Base-by-base conservation (phyloP, 148 eudicot species). In the Oxyria digyna region DNA sequence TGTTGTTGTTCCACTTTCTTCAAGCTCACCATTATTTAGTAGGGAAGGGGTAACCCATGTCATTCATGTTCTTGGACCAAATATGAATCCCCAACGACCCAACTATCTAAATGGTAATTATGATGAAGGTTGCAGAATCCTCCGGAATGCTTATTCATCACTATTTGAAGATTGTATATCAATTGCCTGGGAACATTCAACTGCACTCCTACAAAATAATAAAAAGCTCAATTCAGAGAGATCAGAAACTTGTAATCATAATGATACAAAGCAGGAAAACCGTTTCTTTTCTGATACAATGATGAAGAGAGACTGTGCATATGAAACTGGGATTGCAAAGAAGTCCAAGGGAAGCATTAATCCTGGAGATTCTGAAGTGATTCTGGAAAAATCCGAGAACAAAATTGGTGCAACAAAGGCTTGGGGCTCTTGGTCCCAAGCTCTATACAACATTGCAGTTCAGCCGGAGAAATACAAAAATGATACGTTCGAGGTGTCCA, bases 1-100 rank as follows among this genome's bases (percentile, higher is more conserved):
- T 68, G 59, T 87, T 9, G 81, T 84, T 71, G 89, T 93, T 38
- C 90, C 95, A 48, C 85, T 93, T 37, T 83, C 98, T 59, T 75
- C 87, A 66, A 75, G 81, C 70, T 93, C 98, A 74, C 95, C 88
- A 67, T 80, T 89, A 68, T 85, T 71, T 77, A 75, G 66, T 38
- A 73, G 74, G 69, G 96, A 93, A 82, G 90, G 95, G 55, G 90
- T 93, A 24, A 85, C 95, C 48, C 96, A 93, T 86, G 92, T 93
- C 75, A 85, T 93, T 76, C 98, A 93, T 83, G 98, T 89, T 71
- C 88, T 93, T 81, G 98, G 98, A 66, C 98, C 98, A 74, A 93
- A 93, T 77, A 89, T 93, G 96, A 93, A 93, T 80, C 91, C 95
- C 1, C 74, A 80, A 41, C 77, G 98, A 72, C 98, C 98, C 42